Evolutionary conservation across 805 yeast genomes (phyloP), one percentile per base, ranked within the genome.

Genomic region (Geotrichum ghanense): DNA sequence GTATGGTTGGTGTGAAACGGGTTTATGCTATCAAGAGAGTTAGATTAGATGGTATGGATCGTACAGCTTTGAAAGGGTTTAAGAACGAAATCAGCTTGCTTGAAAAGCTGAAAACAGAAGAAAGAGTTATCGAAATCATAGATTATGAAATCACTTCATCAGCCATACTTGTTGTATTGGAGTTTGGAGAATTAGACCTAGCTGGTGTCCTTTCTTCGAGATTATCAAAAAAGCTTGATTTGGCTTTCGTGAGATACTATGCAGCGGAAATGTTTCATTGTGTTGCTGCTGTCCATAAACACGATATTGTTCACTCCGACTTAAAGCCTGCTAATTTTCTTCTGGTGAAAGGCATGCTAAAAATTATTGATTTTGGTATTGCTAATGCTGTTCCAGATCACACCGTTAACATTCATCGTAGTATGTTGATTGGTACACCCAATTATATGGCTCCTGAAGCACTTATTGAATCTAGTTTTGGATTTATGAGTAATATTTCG

Each of bases 381-480:
- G 70, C 97, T n/a, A 84, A 89, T 64, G 87, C 89, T 0, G 87
- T 92, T 1, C 92, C 95, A 1, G 96, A 89, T 45, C 85, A 87
- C 58, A 90, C 97, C 0, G 79, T 84, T 17, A 90, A 92, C 55
- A 76, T 90, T 17, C 89, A 89, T 59, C 73, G 97, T 48, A 95
- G 86, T 50, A 76, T 87, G 3, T 96, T 86, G 60, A 82, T 88
- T 45, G 98, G 98, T 3, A 90, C 98, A 0, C 95, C 96, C 1
- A 87, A 84, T 61, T 92, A 90, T 62, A 92, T 90, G 97, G 96
- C 98, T 0, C 98, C 98, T 0, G 98, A 90, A 63, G 85, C 97
- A 0, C 66, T 90, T 49, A 72, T 82, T 41, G 37, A 31, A 31
- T 31, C 37, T 10, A 31, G 16, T 19, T n/a, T n/a, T n/a, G n/a